Evolutionary conservation across 2,329 filamentous ascomycete species (phyloP), one percentile per base, ranked within the genome.

Genomic region (Aspergillus arachidicola): DNA sequence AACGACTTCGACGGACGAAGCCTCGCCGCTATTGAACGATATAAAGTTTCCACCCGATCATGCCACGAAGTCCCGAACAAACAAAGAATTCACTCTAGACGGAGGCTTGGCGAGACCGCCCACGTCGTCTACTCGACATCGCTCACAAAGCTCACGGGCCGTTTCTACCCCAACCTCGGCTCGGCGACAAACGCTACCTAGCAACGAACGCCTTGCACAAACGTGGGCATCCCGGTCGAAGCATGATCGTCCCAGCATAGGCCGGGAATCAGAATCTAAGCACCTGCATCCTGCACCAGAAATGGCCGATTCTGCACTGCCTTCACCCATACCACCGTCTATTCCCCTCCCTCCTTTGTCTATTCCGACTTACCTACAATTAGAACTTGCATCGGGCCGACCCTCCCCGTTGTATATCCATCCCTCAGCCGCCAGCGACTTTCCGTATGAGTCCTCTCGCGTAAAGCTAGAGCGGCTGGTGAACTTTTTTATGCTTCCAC

Each of bases 391-490:
- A 1, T 86, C 87, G 3, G 82, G 83, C 38, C 79, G 83, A 16
- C 87, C 87, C 2, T 89, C 87, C 21, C 84, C 86, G 1, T 74
- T 89, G 58, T 89, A 89, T 69, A 88, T 89, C 45, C 86, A 89
- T 70, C 84, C 85, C 12, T 83, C 87, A 6, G 76, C 80, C 6
- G 80, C 79, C 45, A 82, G 77, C 65, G 87, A 89, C 64, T 86
- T 87, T 28, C 93, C 93, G 0, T 98, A 97, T 77, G 95, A 99
- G 77, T 97, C 94, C 4, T 94, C 92, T 26, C 90, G 90, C 34
- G 87, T 96, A 71, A 98, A 98, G 75, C 91, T 98, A 64, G 93
- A 98, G 75, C 89, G 96, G 45, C 83, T 99, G 14, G 86, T 92
- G 68, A 98, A 98, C 75, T 96, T 97, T 64, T 79, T 99, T 6